These are phyloP conservation scores for Fusarium equiseti DNA, from an alignment of 2,329 filamentous ascomycete species.

Conservation along the genomic window DNA sequence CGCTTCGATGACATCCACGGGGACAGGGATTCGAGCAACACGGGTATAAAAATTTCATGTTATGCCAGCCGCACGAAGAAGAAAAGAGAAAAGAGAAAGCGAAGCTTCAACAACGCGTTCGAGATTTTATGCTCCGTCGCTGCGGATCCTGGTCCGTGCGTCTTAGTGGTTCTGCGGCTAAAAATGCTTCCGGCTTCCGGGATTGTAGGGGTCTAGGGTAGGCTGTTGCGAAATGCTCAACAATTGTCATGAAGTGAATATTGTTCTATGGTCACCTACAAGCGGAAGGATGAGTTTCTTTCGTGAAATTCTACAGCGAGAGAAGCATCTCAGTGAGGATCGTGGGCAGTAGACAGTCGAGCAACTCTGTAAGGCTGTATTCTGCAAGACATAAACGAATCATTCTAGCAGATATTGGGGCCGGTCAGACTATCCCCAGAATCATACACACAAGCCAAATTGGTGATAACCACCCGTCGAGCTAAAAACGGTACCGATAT, in stretches of 20 bases:
- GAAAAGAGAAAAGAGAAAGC: conserved; percentile 64
- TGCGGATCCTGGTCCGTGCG: conserved; percentile 18
- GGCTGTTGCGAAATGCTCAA: not conserved
- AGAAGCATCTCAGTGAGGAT: not conserved
- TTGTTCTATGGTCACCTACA: not conserved
- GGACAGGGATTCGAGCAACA: conserved; percentile 78
- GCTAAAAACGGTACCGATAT: too few species aligned
- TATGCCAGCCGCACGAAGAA: conserved; percentile 85
- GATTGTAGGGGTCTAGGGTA: not conserved
- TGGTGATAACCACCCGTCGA: not conserved
- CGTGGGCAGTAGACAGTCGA: not conserved
- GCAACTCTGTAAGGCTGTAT: not conserved
- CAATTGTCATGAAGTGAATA: not conserved
- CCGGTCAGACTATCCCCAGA: not conserved
- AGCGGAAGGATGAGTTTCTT: not conserved
- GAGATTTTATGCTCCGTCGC: conserved; percentile 47
- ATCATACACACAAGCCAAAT: not conserved
- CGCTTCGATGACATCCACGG: conserved; percentile 71
- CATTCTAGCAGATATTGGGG: not conserved
- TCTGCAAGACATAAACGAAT: not conserved
- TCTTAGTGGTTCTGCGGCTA: not conserved
- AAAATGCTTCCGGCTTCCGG: conserved; percentile 15
- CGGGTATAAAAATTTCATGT: conserved; percentile 76
- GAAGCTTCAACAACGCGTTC: conserved; percentile 33
- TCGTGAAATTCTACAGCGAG: not conserved